Evolutionary conservation across 805 yeast species (phyloP).

Genomic region (Metschnikowia arizonensis): DNA sequence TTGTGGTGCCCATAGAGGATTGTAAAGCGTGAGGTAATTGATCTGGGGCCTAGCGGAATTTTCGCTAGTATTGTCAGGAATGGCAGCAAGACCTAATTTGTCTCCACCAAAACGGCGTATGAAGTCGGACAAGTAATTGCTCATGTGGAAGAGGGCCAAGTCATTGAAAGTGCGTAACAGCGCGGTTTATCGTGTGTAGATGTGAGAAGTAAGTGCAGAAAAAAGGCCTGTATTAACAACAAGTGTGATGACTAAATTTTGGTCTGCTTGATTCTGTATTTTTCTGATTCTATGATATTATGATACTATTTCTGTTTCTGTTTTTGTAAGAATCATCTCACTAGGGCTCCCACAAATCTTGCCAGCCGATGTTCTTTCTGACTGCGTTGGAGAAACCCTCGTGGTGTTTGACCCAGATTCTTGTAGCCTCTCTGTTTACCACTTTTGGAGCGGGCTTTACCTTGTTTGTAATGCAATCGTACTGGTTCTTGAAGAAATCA

Average conservation of each 20-base stretch:
- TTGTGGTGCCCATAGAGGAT: conserved; percentile 25
- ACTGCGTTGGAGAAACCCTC: conserved; percentile 95
- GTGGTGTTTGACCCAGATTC: conserved; percentile 81
- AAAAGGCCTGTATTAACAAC: not conserved
- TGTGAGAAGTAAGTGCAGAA: not conserved
- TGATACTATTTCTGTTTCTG: not conserved
- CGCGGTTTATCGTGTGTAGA: not conserved
- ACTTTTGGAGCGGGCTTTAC: conserved; percentile 9
- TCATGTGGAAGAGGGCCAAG: conserved; percentile 18
- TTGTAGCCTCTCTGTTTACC: conserved; percentile 15
- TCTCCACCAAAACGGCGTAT: conserved; percentile 25
- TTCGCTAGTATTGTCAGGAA: conserved; percentile 1
- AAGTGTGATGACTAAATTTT: too few relatives aligned
- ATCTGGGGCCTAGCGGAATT: conserved; percentile 10
- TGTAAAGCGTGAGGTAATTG: conserved; percentile 29
- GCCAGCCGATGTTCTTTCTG: conserved; percentile 76
- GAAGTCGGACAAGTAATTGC: conserved; percentile 29
- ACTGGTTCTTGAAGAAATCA: conserved; percentile 38
- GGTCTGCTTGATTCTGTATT: not conserved
- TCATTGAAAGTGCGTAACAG: not conserved
- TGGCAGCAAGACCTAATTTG: conserved; percentile 8
- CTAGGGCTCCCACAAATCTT: conserved; percentile 47
- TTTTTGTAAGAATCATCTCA: not conserved
- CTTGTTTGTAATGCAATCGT: conserved; percentile 33
- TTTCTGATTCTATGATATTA: not conserved